phyloP scores from a whole-genome alignment of 169 alveolate species.

The Cryptosporidium felis region DNA sequence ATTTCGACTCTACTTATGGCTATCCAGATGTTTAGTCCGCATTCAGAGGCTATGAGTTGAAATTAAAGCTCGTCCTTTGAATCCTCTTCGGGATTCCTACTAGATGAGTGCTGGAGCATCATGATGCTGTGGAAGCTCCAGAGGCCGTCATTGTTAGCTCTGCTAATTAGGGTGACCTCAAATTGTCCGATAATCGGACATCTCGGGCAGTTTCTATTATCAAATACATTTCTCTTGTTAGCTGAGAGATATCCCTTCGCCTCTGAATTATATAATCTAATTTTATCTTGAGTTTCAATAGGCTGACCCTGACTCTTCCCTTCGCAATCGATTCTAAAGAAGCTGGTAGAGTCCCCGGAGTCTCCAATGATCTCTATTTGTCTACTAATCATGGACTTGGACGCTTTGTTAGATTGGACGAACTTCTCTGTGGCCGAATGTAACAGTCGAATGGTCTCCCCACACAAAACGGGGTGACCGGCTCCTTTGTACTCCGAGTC shows the following conservation, averaged over 20 bases:
- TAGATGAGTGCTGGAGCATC: constrained; percentile 7
- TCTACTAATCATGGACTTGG: constrained; percentile 39
- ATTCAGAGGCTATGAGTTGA: not conserved
- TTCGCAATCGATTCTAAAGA: constrained; percentile 39
- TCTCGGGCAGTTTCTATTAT: constrained; percentile 66
- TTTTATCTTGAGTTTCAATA: constrained; percentile 9
- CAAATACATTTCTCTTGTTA: constrained; percentile 30
- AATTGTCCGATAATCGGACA: constrained; percentile 68
- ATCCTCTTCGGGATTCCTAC: not conserved
- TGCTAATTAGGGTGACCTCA: constrained; percentile 25
- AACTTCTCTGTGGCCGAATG: constrained; percentile 17
- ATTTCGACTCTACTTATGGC: not conserved
- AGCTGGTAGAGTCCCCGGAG: constrained; percentile 3
- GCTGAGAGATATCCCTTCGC: constrained; percentile 27
- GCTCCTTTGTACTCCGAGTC: constrained; percentile 39
- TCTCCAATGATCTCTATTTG: constrained; percentile 39
- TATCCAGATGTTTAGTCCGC: too few species aligned
- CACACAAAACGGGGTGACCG: constrained; percentile 37
- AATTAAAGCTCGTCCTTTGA: constrained; percentile 13
- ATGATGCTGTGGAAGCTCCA: constrained; percentile 26
- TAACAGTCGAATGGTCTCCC: constrained; percentile 29
- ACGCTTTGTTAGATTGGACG: constrained; percentile 1
- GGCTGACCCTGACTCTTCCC: constrained; percentile 12
- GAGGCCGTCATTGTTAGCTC: not conserved
- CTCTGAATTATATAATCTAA: constrained; percentile 33